Evolutionary conservation across 495 filamentous ascomycete genomes (phyloP).

Genomic region (Bryoglossum gracile): DNA sequence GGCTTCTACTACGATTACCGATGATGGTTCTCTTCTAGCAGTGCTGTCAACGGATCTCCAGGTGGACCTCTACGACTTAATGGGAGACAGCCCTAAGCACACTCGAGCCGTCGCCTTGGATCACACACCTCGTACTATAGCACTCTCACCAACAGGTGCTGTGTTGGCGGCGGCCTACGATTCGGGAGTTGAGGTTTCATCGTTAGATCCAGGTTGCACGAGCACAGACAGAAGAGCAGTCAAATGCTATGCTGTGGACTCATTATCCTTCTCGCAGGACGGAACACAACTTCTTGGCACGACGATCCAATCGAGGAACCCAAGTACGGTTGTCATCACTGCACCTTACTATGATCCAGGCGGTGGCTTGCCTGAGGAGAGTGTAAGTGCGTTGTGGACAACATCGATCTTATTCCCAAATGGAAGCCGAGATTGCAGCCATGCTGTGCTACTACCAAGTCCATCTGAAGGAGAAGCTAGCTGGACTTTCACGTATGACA

Average conservation of each 20-base stretch:
- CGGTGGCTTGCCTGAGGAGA: conserved; percentile 50
- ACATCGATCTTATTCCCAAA: conserved; percentile 84
- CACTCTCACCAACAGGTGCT: conserved; percentile 70
- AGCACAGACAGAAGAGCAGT: conserved; percentile 68
- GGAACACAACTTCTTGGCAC: conserved; percentile 82
- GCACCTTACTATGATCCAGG: conserved; percentile 70
- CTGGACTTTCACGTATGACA: conserved; percentile 77
- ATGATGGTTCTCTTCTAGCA: conserved; percentile 69
- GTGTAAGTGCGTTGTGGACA: conserved; percentile 76
- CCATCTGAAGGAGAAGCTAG: conserved; percentile 62
- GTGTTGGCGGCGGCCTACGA: conserved; percentile 84
- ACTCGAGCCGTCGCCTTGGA: conserved; percentile 66
- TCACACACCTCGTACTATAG: conserved; percentile 67
- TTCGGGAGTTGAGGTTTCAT: conserved; percentile 79
- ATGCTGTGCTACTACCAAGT: conserved; percentile 65
- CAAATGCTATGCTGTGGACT: conserved; percentile 73
- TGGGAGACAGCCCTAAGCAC: conserved; percentile 51
- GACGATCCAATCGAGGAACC: conserved; percentile 52
- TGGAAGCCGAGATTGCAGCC: conserved; percentile 63
- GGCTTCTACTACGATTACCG: conserved; percentile 67
- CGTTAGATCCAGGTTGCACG: conserved; percentile 44
- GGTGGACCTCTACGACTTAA: conserved; percentile 73
- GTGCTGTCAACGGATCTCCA: conserved; percentile 75
- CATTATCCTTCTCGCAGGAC: conserved; percentile 74
- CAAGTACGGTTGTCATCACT: conserved; percentile 69